These are phyloP conservation scores for Capsicum pubescens DNA, from an alignment of 257 asterid species.

Conservation along the genomic window DNA sequence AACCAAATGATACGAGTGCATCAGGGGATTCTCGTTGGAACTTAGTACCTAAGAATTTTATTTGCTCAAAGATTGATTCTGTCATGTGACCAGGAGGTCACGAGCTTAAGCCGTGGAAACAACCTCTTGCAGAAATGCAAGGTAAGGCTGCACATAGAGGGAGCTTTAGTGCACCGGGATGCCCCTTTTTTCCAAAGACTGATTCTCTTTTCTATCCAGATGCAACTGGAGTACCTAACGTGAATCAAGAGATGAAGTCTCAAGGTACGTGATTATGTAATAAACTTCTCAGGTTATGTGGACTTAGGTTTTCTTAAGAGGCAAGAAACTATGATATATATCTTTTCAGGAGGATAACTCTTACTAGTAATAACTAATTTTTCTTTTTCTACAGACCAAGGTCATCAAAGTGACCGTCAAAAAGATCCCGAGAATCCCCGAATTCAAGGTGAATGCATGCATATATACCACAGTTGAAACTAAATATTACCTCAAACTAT, in stretches of 20 bases:
- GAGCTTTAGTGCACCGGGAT: neutral
- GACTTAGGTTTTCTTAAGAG: neutral
- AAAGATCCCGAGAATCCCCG: neutral
- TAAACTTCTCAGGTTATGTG: neutral
- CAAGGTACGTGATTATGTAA: neutral
- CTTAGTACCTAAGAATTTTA: neutral
- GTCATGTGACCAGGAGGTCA: neutral
- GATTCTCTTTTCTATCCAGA: slow-evolving; percentile 33
- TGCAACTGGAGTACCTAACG: neutral
- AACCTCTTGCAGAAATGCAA: too few species aligned
- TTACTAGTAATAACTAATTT: neutral
- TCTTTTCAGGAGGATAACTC: neutral
- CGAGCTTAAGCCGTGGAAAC: too few species aligned
- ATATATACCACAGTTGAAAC: neutral
- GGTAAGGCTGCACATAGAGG: too few species aligned
- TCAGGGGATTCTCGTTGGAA: neutral
- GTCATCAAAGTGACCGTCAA: neutral
- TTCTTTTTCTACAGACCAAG: neutral
- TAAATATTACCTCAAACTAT: neutral
- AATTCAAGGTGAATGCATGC: slow-evolving; percentile 15
- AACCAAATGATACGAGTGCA: neutral
- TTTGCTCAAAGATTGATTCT: neutral
- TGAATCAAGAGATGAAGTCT: slow-evolving; percentile 17
- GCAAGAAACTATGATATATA: neutral
- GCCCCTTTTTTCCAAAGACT: neutral